Evolutionary conservation across 1,284 basidiomycete species (phyloP).

Genomic region (Pholiota adiposa): DNA sequence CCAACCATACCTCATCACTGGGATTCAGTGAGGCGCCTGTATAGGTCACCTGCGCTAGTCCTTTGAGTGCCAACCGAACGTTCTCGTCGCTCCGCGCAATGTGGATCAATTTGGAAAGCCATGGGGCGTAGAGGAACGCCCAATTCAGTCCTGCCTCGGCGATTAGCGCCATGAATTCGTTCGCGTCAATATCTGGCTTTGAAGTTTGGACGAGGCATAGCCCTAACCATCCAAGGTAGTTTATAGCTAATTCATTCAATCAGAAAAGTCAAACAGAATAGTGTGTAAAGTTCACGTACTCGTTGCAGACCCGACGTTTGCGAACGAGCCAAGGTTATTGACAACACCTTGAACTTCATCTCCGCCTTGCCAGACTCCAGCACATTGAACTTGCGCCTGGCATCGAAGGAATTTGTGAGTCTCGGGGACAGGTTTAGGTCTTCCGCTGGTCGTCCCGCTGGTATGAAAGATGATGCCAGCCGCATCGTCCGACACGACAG

Average conservation of each 20-base stretch:
- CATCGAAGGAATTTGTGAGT: conserved; percentile 56
- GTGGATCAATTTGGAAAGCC: conserved; percentile 33
- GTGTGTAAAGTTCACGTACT: conserved; percentile 19
- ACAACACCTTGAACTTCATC: conserved; percentile 26
- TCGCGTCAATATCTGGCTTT: conserved; percentile 30
- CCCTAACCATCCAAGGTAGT: conserved; percentile 28
- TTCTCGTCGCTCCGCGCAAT: conserved; percentile 27
- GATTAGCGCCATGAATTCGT: conserved; percentile 36
- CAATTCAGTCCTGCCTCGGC: conserved; percentile 30
- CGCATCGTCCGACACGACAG: conserved; percentile 38
- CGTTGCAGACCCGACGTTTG: conserved; percentile 33
- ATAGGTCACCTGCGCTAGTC: conserved; percentile 33
- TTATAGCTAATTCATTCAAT: conserved; percentile 24
- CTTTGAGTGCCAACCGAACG: conserved; percentile 28
- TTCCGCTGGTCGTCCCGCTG: conserved; percentile 69
- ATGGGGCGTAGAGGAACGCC: conserved; percentile 33
- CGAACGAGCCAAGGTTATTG: conserved; percentile 29
- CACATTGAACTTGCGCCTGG: conserved; percentile 27
- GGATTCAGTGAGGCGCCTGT: conserved; percentile 58
- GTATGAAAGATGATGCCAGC: conserved; percentile 68
- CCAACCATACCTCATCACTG: conserved; percentile 67
- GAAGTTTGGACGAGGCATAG: conserved; percentile 33
- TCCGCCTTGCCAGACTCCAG: conserved; percentile 24
- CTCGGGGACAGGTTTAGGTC: conserved; percentile 70
- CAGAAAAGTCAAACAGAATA: background rate